Percentiles rank a stretch among this genome's conserved stretches.
Conservation (phyloP, 163 green algal species). For the Scenedesmus sp. region DNA sequence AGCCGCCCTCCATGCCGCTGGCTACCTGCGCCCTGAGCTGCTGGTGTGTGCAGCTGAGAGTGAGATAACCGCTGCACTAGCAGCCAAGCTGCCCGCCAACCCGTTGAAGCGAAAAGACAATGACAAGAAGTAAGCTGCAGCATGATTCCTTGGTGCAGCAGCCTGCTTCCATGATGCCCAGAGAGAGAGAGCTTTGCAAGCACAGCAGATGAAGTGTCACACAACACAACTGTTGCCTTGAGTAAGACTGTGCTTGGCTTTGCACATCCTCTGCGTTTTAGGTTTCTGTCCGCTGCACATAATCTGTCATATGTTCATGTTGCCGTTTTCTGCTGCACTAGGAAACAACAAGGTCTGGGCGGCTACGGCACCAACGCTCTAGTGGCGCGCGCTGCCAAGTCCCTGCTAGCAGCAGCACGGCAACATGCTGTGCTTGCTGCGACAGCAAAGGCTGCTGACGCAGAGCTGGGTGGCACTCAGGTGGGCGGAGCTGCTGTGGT, state of each 20-base stretch:
- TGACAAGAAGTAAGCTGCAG: conserved; percentile 32
- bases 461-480: neutral
- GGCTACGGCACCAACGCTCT: neutral
- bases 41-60: conserved; percentile 57
- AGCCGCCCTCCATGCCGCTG: conserved; percentile 64
- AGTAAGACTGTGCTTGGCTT: no score
- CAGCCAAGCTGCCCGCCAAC: conserved; percentile 45
- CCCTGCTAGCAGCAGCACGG: conserved; percentile 19
- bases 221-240: no score
- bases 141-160: neutral
- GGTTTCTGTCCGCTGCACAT: no score
- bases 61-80: conserved; percentile 58
- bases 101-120: conserved; percentile 9
- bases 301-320: no score
- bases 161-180: neutral
- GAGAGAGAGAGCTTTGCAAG: neutral
- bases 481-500: neutral
- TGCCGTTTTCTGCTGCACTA: neutral
- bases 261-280: no score
- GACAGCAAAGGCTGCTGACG: neutral
- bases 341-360: neutral
- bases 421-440: conserved; percentile 32
- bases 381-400: neutral
- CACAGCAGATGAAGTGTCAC: neutral
- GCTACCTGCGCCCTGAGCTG: conserved; percentile 55